Evolutionary conservation across 805 yeast species (phyloP).

Genomic region (Priceomyces carsonii): DNA sequence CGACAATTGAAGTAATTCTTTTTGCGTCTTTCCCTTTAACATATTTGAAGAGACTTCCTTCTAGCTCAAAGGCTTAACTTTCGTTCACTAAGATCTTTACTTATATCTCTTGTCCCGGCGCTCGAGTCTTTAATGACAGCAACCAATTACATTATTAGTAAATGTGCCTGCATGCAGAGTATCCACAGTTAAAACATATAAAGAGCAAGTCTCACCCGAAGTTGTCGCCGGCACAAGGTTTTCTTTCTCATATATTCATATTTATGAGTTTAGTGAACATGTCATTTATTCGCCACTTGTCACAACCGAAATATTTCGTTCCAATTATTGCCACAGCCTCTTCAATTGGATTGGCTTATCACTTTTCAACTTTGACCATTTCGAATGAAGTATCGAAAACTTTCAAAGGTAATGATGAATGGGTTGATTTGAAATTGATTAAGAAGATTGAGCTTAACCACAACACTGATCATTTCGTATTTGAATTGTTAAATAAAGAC

Average conservation of each 20-base stretch:
- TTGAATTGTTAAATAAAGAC: constrained; percentile 67
- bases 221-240: too few relatives aligned
- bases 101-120: too few relatives aligned
- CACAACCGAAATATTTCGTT: constrained; percentile 28
- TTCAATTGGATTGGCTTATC: constrained; percentile 33
- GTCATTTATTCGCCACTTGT: constrained; percentile 22
- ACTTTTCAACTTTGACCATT: constrained; percentile 23
- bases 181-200: constrained; percentile 3
- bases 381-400: constrained; percentile 44
- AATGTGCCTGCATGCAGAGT: neutral
- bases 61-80: too few relatives aligned
- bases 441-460: constrained; percentile 51
- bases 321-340: constrained; percentile 35
- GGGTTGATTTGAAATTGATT: constrained; percentile 68
- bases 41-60: too few relatives aligned
- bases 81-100: too few relatives aligned
- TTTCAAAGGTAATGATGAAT: constrained; percentile 63
- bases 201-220: constrained; percentile 6
- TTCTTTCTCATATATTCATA: too few relatives aligned
- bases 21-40: constrained; percentile 29
- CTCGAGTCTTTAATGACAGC: too few relatives aligned
- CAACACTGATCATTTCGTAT: constrained; percentile 68
- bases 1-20: constrained; percentile 51
- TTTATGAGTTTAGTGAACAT: constrained; percentile 14
- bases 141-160: constrained; percentile 4